These are phyloP conservation scores for Alternaria postmessia DNA, from an alignment of 2,329 filamentous ascomycete species.

Conservation along the genomic window DNA sequence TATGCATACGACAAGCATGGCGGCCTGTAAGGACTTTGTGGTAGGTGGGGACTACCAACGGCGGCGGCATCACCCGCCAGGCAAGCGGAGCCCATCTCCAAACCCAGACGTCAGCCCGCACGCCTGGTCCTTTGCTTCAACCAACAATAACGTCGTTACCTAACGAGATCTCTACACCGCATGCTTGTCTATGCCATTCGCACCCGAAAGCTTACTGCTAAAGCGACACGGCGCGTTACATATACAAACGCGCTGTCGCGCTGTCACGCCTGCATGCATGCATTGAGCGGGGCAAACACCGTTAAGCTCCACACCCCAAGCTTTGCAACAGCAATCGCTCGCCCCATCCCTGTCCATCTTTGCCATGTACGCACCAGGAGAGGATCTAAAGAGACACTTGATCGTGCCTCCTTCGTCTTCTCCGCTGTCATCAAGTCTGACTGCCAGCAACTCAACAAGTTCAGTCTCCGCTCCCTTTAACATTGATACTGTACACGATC, in stretches of 20 bases:
- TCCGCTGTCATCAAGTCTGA: constrained; percentile 11
- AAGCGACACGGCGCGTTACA: not conserved
- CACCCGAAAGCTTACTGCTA: not conserved
- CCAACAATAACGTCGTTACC: not conserved
- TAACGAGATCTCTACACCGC: not conserved
- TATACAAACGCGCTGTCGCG: constrained; percentile 28
- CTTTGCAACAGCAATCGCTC: constrained; percentile 9
- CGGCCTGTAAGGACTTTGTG: constrained; percentile 5
- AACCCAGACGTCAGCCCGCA: not conserved
- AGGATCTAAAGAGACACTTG: constrained; percentile 32
- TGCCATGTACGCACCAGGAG: constrained; percentile 19
- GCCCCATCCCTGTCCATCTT: constrained; percentile 2
- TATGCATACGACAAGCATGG: not conserved
- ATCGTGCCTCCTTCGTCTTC: constrained; percentile 34
- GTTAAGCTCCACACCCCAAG: not conserved
- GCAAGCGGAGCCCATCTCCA: not conserved
- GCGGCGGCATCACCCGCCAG: not conserved
- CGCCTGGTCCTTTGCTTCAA: not conserved
- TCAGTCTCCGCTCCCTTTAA: not conserved
- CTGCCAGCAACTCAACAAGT: not conserved
- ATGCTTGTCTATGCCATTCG: not conserved
- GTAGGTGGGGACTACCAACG: constrained; percentile 4
- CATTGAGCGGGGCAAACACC: constrained; percentile 3
- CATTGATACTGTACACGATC: not conserved
- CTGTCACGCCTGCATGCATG: constrained; percentile 25